Percentiles rank a stretch among this genome's conserved stretches.
These are phyloP conservation scores for Syzygium grande DNA, from an alignment of 345 rosid genomes.

Conservation along the genomic window DNA sequence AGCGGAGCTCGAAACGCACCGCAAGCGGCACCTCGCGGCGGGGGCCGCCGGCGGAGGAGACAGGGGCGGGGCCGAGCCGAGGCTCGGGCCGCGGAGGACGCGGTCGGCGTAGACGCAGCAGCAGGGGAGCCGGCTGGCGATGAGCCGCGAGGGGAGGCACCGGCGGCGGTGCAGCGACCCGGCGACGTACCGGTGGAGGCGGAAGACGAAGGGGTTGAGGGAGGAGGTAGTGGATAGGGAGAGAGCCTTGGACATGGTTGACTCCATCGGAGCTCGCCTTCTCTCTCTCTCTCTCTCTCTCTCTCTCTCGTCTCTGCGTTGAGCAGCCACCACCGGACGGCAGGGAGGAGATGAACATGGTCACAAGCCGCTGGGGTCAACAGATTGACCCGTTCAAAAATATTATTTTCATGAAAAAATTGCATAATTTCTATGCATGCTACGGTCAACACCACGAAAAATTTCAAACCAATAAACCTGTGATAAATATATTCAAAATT, in stretches of 20 bases:
- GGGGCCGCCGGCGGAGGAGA: not conserved
- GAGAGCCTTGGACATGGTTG: conserved; percentile 1
- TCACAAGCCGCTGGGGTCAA: not conserved
- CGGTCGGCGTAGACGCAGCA: conserved; percentile 28
- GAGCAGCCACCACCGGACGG: not conserved
- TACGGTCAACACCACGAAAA: no score
- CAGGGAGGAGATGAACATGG: not conserved
- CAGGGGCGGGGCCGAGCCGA: not conserved
- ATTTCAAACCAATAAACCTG: no score
- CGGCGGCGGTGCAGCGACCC: not conserved
- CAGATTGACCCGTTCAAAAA: not conserved
- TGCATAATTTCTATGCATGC: no score
- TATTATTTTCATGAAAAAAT: no score
- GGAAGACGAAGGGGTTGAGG: conserved; percentile 2
- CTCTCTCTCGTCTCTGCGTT: rapidly evolving
- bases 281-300: not conserved
- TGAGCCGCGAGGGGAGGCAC: conserved; percentile 5
- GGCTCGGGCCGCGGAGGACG: not conserved
- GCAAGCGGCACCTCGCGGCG: not conserved
- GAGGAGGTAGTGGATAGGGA: conserved; percentile 1
- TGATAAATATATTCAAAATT: no score
- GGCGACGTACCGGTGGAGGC: not conserved
- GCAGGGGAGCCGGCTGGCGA: conserved; percentile 8
- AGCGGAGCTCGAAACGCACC: conserved; percentile 43
- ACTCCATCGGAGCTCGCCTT: not conserved